phyloP scores from a whole-genome alignment of 1,284 basidiomycete species.

The Tilletia setariae region DNA sequence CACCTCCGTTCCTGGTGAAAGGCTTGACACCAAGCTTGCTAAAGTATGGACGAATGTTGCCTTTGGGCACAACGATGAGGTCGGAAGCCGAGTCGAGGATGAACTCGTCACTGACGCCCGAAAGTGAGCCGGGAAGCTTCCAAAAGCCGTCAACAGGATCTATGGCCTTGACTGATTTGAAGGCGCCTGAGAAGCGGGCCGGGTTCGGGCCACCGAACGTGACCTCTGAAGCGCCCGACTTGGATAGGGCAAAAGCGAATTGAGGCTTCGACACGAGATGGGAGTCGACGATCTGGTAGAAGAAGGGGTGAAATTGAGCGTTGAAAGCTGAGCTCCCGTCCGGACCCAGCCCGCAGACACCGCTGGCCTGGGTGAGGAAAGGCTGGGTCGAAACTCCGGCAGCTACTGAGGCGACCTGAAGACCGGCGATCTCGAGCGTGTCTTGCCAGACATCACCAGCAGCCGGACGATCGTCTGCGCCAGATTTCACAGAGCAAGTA shows the following conservation, averaged over 20 bases:
- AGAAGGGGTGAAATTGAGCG: background rate
- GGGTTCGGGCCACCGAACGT: background rate
- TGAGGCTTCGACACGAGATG: background rate
- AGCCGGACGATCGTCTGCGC: background rate
- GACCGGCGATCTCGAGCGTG: background rate
- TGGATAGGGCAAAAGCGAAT: background rate
- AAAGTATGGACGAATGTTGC: background rate
- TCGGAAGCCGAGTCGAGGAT: background rate
- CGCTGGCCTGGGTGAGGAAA: background rate
- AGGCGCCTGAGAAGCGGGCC: background rate
- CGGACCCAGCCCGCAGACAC: background rate
- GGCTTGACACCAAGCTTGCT: background rate
- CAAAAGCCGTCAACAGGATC: background rate
- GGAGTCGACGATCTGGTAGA: background rate
- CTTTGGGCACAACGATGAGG: background rate
- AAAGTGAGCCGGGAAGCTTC: background rate
- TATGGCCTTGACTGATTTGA: background rate
- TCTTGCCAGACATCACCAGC: background rate
- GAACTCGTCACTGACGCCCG: background rate
- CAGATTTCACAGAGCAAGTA: background rate
- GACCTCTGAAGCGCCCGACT: background rate
- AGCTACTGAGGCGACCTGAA: background rate
- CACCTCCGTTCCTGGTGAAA: background rate
- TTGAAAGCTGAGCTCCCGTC: conserved; percentile 3
- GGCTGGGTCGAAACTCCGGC: background rate